Evolutionary conservation across 169 alveolate species (phyloP).

Genomic region (Cryptosporidium sp.): DNA sequence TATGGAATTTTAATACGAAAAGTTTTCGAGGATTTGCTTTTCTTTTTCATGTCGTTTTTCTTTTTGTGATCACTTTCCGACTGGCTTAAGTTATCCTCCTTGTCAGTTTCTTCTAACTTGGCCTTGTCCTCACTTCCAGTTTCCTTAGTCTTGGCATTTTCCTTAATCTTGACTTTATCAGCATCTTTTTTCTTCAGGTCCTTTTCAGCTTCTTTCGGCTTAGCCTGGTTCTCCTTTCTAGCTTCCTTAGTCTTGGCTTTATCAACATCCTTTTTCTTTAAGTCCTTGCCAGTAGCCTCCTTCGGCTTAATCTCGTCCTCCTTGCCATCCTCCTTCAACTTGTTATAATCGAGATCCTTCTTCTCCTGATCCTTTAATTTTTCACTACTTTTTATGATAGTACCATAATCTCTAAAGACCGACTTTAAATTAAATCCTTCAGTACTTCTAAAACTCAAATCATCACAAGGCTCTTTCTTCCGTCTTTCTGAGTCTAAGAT

Average conservation of each 20-base stretch:
- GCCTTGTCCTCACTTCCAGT: neutral
- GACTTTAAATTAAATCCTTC: neutral
- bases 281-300: neutral
- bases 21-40: neutral
- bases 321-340: neutral
- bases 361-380: neutral
- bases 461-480: neutral
- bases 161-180: neutral
- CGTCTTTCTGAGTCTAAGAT: neutral
- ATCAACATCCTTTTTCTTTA: neutral
- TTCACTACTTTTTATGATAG: neutral
- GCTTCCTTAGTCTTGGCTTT: neutral
- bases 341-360: neutral
- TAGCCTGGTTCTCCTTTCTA: neutral
- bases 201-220: neutral
- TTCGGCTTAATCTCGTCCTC: neutral
- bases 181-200: neutral
- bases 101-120: neutral
- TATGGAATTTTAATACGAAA: slow-evolving; percentile 20
- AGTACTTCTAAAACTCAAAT: neutral
- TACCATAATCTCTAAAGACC: neutral
- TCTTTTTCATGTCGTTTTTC: neutral
- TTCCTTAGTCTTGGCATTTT: neutral
- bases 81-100: neutral
- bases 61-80: neutral